Conservation (phyloP, 1,139 yeast genomes). For the Zygosaccharomyces sapae region DNA sequence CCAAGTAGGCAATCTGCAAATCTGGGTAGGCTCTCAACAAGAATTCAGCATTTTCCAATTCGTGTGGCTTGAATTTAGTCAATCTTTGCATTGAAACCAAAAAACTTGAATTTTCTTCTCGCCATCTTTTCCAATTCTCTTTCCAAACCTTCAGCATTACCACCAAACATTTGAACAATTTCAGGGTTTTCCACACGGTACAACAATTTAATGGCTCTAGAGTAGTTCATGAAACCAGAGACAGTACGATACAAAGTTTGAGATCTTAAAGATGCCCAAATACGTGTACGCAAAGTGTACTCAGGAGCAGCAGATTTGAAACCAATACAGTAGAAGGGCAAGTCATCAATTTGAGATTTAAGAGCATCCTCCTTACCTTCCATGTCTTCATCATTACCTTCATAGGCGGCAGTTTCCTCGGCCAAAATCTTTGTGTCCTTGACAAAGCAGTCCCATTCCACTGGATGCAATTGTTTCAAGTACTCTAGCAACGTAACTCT, state of each 20-base stretch:
- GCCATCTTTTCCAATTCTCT: conserved; percentile 98
- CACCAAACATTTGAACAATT: conserved; percentile 96
- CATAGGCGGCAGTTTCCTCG: conserved; percentile 90
- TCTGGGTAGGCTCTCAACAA: conserved; percentile 98
- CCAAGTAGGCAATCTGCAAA: conserved; percentile 95
- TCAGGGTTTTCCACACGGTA: conserved; percentile 99
- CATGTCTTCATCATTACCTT: conserved; percentile 63
- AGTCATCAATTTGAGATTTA: conserved; percentile 89
- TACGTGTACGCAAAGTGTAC: conserved; percentile 95
- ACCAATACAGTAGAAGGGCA: conserved; percentile 98
- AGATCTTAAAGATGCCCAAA: conserved; percentile 98
- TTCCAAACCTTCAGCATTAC: conserved; percentile 92
- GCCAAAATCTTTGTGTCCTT: conserved; percentile 98
- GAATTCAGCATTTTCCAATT: conserved; percentile 96
- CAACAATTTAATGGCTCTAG: conserved; percentile 93
- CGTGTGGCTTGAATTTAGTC: conserved; percentile 94
- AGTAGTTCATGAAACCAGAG: conserved; percentile 98
- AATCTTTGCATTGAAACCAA: conserved; percentile 98
- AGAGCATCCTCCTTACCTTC: conserved; percentile 64
- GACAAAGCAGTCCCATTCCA: conserved; percentile 99
- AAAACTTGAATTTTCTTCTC: conserved; percentile 94
- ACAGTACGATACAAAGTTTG: conserved; percentile 98
- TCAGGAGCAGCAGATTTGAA: conserved; percentile 99
- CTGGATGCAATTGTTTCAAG: conserved; percentile 95
- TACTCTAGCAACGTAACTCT: conserved; percentile 95